phyloP scores from a whole-genome alignment of 2,329 filamentous ascomycete species.

The Fusarium brachygibbosum region DNA sequence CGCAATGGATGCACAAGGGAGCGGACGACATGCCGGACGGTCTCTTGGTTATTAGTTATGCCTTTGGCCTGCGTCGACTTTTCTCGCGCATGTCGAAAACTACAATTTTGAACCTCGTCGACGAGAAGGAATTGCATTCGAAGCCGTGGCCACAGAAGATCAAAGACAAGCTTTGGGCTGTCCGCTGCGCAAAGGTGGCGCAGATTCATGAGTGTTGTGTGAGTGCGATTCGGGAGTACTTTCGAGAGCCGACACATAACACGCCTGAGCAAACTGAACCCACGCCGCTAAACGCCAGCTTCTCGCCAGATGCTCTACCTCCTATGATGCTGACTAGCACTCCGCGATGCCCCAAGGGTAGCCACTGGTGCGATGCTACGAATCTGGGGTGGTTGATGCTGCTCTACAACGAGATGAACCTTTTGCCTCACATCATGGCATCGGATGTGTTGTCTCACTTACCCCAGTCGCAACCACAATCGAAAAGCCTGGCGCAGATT shows the following conservation, averaged over 20 bases:
- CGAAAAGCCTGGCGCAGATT: constrained; percentile 61
- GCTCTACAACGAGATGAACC: constrained; percentile 62
- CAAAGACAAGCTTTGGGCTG: constrained; percentile 63
- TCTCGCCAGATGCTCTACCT: constrained; percentile 34
- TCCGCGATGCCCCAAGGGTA: constrained; percentile 64
- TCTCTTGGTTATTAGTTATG: constrained; percentile 66
- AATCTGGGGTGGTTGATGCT: constrained; percentile 69
- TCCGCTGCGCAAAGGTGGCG: constrained; percentile 63
- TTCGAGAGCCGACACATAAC: constrained; percentile 51
- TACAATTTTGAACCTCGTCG: constrained; percentile 61
- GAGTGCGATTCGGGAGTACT: constrained; percentile 61
- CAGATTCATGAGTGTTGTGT: constrained; percentile 64
- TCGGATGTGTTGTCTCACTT: constrained; percentile 47
- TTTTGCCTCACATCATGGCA: constrained; percentile 59
- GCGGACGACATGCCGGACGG: constrained; percentile 64
- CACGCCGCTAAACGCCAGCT: constrained; percentile 40
- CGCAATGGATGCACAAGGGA: constrained; percentile 64
- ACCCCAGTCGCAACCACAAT: constrained; percentile 46
- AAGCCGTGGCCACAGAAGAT: constrained; percentile 64
- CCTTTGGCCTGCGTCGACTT: constrained; percentile 63
- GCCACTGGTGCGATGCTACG: constrained; percentile 64
- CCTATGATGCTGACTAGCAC: constrained; percentile 53
- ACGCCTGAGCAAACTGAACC: constrained; percentile 31
- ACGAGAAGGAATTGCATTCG: constrained; percentile 58
- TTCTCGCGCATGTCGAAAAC: constrained; percentile 66